Evolutionary conservation across 805 yeast species (phyloP).

Genomic region (Vanderwaltozyma polyspora): DNA sequence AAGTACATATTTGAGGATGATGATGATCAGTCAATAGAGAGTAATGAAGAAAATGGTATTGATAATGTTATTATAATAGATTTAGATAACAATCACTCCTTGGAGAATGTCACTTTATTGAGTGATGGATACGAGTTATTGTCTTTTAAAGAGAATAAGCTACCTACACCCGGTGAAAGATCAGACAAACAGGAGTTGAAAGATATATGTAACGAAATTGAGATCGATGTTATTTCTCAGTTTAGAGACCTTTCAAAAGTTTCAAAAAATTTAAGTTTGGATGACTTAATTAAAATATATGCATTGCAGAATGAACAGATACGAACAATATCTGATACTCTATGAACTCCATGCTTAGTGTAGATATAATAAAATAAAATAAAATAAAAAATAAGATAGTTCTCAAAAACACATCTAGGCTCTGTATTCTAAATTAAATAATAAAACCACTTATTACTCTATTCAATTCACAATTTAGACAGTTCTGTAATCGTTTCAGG

Average conservation of each 20-base stretch:
- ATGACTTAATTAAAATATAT: slow-evolving; percentile 17
- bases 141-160: slow-evolving; percentile 6
- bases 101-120: slow-evolving; percentile 16
- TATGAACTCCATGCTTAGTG: no score
- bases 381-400: no score
- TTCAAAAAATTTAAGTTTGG: slow-evolving; percentile 10
- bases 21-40: slow-evolving; percentile 6
- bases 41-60: slow-evolving; percentile 7
- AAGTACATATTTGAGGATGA: slow-evolving; percentile 25
- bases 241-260: slow-evolving; percentile 12
- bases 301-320: slow-evolving; percentile 21
- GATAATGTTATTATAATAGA: slow-evolving; percentile 22
- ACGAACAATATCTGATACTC: slow-evolving; percentile 3
- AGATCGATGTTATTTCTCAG: slow-evolving; percentile 20
- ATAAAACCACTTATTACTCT: not conserved
- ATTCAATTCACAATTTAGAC: not conserved
- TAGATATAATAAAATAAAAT: no score
- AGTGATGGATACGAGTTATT: slow-evolving; percentile 22
- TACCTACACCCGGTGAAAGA: not conserved
- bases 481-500: slow-evolving; percentile 1
- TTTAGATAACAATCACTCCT: slow-evolving; percentile 9
- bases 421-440: no score
- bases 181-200: slow-evolving; percentile 1
- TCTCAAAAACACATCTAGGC: no score
- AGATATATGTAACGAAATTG: slow-evolving; percentile 3